Percentiles rank a stretch among this genome's conserved stretches.
phyloP scores from a whole-genome alignment of 768 basidiomycete genomes.

The Gymnopilus junonius region DNA sequence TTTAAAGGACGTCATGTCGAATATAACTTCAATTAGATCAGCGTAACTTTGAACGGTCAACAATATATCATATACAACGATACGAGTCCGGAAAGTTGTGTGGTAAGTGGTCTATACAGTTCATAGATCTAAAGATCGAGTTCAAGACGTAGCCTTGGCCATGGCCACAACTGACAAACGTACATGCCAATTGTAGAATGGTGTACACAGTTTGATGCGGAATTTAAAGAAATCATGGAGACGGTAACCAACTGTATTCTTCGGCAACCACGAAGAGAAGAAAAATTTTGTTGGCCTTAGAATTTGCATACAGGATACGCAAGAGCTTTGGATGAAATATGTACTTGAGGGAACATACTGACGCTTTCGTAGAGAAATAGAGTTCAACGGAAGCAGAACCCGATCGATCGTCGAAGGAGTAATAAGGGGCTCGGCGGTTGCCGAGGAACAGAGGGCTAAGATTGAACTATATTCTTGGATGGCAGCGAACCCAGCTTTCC shows the following conservation, averaged over 20 bases:
- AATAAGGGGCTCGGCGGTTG: slow-evolving; percentile 6
- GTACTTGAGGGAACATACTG: not conserved
- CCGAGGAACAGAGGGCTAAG: slow-evolving; percentile 7
- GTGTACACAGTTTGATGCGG: slow-evolving; percentile 4
- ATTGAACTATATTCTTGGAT: slow-evolving; percentile 14
- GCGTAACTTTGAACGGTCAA: not conserved
- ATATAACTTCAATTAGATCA: not conserved
- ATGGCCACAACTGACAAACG: not conserved
- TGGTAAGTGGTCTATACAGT: not conserved
- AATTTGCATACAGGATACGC: not conserved
- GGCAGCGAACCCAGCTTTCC: slow-evolving; percentile 6
- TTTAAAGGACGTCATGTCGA: not conserved
- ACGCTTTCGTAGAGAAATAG: not conserved
- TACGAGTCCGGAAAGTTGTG: not conserved
- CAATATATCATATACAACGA: not conserved
- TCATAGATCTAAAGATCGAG: not conserved
- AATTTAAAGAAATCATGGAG: slow-evolving; percentile 7
- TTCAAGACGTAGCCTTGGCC: not conserved
- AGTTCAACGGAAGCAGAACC: not conserved
- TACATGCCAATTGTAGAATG: slow-evolving; percentile 8
- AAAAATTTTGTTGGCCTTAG: not conserved
- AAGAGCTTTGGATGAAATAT: not conserved
- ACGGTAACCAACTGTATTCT: slow-evolving; percentile 11
- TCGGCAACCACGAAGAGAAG: not conserved
- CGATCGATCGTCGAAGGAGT: slow-evolving; percentile 7